Percentiles rank a stretch among this genome's conserved stretches.
These are phyloP conservation scores for Arthroderma sp. DNA, from an alignment of 2,329 filamentous ascomycete species.

Conservation along the genomic window DNA sequence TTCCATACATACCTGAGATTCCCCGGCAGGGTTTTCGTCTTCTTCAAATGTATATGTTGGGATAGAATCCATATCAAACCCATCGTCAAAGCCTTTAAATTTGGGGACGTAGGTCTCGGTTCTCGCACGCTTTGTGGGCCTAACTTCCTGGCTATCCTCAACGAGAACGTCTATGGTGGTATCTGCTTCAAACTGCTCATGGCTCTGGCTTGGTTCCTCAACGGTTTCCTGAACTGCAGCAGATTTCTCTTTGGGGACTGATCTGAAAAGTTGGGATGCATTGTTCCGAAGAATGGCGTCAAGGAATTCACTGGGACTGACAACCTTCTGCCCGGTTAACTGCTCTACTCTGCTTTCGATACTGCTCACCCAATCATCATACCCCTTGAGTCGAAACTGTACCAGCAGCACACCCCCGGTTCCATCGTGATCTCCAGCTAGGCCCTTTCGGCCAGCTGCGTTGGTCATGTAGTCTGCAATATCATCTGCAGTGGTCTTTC, in stretches of 20 bases:
- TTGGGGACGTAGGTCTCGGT: constrained; percentile 24
- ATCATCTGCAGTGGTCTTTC: constrained; percentile 57
- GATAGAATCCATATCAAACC: constrained; percentile 35
- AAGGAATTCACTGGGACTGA: constrained; percentile 83
- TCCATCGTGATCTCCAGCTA: constrained; percentile 50
- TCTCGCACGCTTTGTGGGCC: constrained; percentile 14
- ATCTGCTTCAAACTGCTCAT: neutral
- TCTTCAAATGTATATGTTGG: constrained; percentile 23
- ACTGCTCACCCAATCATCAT: constrained; percentile 53
- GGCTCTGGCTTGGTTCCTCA: neutral
- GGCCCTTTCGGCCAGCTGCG: constrained; percentile 59
- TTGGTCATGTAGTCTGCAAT: constrained; percentile 65
- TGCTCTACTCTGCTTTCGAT: constrained; percentile 59
- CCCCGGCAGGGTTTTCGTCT: constrained; percentile 10
- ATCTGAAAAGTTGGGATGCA: constrained; percentile 55
- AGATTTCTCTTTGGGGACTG: constrained; percentile 33
- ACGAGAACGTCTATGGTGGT: neutral
- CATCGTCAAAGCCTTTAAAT: constrained; percentile 64
- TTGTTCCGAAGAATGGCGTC: constrained; percentile 78
- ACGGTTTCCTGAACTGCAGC: constrained; percentile 3
- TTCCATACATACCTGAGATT: constrained; percentile 6
- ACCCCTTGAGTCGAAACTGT: constrained; percentile 49
- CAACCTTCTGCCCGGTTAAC: constrained; percentile 63
- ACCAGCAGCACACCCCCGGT: constrained; percentile 64
- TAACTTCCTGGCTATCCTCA: constrained; percentile 9